Evolutionary conservation across 192 early-diverging fungal species (phyloP).

Genomic region (Entomortierella chlamydospora): DNA sequence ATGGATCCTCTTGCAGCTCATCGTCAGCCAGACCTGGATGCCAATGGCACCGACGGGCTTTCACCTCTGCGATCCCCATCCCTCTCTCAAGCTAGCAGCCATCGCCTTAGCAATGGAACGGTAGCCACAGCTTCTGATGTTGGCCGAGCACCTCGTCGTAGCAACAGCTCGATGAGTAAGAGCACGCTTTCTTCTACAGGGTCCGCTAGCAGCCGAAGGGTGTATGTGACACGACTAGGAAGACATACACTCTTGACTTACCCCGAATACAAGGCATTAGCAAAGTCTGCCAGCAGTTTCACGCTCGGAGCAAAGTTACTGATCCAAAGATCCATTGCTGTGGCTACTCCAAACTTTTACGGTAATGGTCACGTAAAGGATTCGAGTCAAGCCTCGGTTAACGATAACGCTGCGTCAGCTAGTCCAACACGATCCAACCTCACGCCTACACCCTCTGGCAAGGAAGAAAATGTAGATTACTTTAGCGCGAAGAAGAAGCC

Average conservation of each 20-base stretch:
- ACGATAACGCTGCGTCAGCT: neutral
- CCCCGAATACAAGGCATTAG: conserved; percentile 37
- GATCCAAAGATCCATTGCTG: conserved; percentile 45
- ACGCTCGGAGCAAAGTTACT: conserved; percentile 47
- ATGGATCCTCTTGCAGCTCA: conserved; percentile 49
- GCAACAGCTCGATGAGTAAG: conserved; percentile 10
- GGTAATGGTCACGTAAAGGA: conserved; percentile 11
- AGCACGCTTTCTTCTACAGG: conserved; percentile 13
- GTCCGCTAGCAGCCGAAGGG: conserved; percentile 24
- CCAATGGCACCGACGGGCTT: neutral
- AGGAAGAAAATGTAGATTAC: conserved; percentile 24
- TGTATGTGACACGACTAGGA: conserved; percentile 47
- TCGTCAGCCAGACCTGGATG: conserved; percentile 40
- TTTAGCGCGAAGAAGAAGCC: conserved; percentile 42
- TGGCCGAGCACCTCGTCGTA: conserved; percentile 13
- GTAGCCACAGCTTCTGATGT: neutral
- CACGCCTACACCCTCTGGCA: conserved; percentile 17
- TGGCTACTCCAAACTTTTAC: conserved; percentile 41
- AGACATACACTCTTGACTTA: conserved; percentile 46
- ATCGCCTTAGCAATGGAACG: conserved; percentile 7
- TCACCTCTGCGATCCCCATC: conserved; percentile 15
- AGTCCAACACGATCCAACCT: conserved; percentile 12
- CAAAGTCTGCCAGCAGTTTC: conserved; percentile 49
- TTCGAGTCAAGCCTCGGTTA: neutral
- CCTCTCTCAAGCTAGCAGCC: neutral